phyloP scores from a whole-genome alignment of 2,329 filamentous ascomycete genomes.

The Fusarium sp. region DNA sequence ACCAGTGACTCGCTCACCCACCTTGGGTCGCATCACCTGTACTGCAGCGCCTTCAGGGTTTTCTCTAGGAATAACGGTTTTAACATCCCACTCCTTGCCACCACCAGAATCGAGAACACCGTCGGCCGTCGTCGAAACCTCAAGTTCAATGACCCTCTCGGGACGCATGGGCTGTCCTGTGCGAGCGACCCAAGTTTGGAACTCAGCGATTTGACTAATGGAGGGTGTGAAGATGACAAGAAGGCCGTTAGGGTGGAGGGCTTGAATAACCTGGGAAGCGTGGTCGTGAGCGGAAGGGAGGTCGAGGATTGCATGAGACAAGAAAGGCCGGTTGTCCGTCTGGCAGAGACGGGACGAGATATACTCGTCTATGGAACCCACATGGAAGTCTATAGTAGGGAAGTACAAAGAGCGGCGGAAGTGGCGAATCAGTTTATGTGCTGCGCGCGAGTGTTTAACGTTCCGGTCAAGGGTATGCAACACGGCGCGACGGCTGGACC shows the following conservation, averaged over 20 bases:
- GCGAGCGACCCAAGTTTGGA: constrained; percentile 57
- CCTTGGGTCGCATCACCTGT: constrained; percentile 54
- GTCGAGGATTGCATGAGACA: constrained; percentile 78
- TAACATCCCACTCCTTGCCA: constrained; percentile 72
- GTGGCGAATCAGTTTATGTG: constrained; percentile 69
- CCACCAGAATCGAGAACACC: constrained; percentile 58
- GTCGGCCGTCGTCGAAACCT: constrained; percentile 49
- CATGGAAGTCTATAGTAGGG: constrained; percentile 76
- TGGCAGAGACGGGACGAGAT: constrained; percentile 64
- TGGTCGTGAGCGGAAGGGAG: constrained; percentile 69
- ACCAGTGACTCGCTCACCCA: constrained; percentile 51
- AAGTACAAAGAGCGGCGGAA: constrained; percentile 78
- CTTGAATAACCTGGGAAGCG: constrained; percentile 58
- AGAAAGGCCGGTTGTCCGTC: constrained; percentile 63
- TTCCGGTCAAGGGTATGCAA: constrained; percentile 78
- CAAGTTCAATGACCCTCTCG: constrained; percentile 69
- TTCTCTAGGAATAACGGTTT: constrained; percentile 52
- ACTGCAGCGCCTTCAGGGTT: constrained; percentile 40
- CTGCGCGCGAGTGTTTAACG: constrained; percentile 68
- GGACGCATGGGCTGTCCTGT: constrained; percentile 62
- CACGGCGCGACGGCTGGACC: constrained; percentile 68
- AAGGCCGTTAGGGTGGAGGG: constrained; percentile 70
- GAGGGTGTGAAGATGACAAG: constrained; percentile 79
- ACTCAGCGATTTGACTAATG: constrained; percentile 79
- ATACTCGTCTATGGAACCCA: constrained; percentile 72